Percentiles rank a stretch among this genome's conserved stretches.
Evolutionary conservation across 371 early-diverging fungal genomes (phyloP).

Genomic region (Nosema granulosis): DNA sequence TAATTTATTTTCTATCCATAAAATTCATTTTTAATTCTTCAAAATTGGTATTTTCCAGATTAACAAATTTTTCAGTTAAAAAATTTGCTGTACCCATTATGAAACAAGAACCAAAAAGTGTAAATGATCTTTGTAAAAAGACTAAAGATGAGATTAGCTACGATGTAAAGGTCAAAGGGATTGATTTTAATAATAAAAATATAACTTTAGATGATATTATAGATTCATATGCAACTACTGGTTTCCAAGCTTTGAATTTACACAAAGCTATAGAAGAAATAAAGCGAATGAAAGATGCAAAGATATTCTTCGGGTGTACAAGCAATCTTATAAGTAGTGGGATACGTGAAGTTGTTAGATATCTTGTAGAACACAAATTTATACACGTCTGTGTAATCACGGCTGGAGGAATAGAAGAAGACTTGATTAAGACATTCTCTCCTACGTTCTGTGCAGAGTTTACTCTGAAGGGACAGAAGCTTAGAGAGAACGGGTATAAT

Average conservation of each 20-base stretch:
- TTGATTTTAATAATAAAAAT: constrained; percentile 42
- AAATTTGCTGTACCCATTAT: neutral
- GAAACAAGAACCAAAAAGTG: neutral
- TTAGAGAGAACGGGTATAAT: constrained; percentile 85
- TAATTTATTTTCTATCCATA: no score
- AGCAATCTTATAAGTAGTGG: constrained; percentile 93
- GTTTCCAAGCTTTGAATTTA: constrained; percentile 65
- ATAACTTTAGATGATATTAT: constrained; percentile 49
- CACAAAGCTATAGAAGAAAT: constrained; percentile 64
- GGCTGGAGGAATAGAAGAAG: constrained; percentile 97
- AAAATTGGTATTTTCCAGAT: neutral
- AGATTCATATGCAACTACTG: constrained; percentile 57
- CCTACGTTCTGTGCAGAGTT: constrained; percentile 83
- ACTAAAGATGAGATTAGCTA: constrained; percentile 38
- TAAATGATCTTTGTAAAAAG: constrained; percentile 21
- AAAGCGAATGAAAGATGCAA: constrained; percentile 60
- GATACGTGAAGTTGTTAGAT: constrained; percentile 83
- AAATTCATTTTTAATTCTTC: neutral
- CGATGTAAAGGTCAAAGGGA: constrained; percentile 43
- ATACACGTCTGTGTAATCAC: constrained; percentile 86
- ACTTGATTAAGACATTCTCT: constrained; percentile 91
- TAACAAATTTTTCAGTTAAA: constrained; percentile 8
- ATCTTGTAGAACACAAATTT: constrained; percentile 73
- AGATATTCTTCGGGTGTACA: constrained; percentile 70
- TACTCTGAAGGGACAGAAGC: constrained; percentile 72